Percentiles rank a stretch among this genome's conserved stretches.
Conservation (phyloP, 2,329 filamentous ascomycete species). For the Teratosphaeria destructans region DNA sequence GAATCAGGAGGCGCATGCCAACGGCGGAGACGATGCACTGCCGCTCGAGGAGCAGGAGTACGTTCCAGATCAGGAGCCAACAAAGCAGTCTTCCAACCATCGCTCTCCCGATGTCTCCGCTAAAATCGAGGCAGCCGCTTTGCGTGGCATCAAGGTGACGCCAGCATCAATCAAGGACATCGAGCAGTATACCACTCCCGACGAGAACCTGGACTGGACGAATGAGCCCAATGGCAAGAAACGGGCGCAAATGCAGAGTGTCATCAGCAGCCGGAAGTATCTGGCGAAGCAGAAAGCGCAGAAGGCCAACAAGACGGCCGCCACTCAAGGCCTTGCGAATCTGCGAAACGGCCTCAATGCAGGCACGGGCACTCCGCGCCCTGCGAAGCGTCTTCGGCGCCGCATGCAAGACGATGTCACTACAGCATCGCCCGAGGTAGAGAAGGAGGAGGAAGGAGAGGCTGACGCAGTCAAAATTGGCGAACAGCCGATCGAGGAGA, state of each 20-base stretch:
- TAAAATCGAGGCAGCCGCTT: not conserved
- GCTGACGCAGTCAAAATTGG: not conserved
- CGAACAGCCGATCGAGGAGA: not conserved
- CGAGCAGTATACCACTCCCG: slow-evolving; percentile 1
- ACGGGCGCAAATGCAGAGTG: slow-evolving; percentile 1
- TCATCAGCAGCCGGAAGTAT: slow-evolving; percentile 1
- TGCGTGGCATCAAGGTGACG: not conserved
- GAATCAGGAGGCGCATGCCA: not conserved
- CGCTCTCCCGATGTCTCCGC: not conserved
- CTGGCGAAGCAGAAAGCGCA: not conserved
- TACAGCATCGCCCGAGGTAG: not conserved
- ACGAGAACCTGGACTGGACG: slow-evolving; percentile 4
- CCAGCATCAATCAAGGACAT: not conserved
- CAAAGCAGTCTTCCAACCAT: not conserved
- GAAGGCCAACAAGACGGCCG: not conserved
- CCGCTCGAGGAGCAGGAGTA: not conserved
- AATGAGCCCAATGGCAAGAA: not conserved
- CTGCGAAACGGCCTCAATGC: not conserved
- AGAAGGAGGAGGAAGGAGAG: not conserved
- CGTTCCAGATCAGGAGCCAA: not conserved
- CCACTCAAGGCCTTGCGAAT: not conserved
- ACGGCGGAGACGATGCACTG: not conserved
- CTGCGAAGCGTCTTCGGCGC: not conserved
- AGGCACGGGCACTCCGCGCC: not conserved
- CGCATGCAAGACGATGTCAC: not conserved